Conservation (phyloP, 305 asterid genomes). For the Fraxinus platypoda region DNA sequence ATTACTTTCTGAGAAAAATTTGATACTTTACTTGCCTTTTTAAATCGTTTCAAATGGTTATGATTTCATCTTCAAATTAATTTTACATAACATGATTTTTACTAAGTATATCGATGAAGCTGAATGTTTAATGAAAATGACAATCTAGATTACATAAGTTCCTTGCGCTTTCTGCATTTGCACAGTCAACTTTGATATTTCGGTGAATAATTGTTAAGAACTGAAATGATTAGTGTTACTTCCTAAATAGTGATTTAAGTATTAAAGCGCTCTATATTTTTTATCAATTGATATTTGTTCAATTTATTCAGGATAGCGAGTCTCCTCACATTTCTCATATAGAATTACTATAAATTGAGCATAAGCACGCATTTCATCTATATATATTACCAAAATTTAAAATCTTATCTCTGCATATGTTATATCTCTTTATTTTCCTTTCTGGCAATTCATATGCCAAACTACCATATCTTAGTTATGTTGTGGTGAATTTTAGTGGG, state of each 20-base stretch:
- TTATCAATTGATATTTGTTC: background rate
- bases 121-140: slow-evolving; percentile 5
- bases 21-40: background rate
- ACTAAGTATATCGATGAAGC: background rate
- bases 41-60: background rate
- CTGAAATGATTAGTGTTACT: background rate
- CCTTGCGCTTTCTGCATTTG: background rate
- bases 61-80: background rate
- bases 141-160: background rate
- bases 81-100: background rate
- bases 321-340: background rate
- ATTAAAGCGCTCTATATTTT: background rate
- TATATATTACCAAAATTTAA: background rate
- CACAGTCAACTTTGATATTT: background rate
- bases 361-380: background rate
- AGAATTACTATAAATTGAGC: background rate
- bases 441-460: background rate
- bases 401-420: background rate
- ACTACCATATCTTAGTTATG: background rate
- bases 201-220: background rate
- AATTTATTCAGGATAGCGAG: background rate
- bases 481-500: background rate
- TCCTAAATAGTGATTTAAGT: background rate
- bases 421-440: background rate
- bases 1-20: slow-evolving; percentile 11